Evolutionary conservation across 306 rosid species (phyloP).

Genomic region (Castanea sativa): DNA sequence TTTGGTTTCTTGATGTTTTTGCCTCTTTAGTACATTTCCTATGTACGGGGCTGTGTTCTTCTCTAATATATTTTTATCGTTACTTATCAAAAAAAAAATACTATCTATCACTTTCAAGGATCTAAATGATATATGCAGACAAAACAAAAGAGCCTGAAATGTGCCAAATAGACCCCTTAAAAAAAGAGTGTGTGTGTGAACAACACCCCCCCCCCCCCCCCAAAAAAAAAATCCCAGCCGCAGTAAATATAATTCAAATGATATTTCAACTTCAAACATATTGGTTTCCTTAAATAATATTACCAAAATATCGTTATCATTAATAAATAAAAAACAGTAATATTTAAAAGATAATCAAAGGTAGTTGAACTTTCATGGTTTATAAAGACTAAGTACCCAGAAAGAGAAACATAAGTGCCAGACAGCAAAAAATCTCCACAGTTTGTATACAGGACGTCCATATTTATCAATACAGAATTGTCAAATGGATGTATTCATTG

Average conservation of each 20-base stretch:
- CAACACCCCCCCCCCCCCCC: too few relatives aligned
- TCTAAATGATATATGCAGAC: neutral
- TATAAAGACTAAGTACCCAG: neutral
- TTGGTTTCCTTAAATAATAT: neutral
- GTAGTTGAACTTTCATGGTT: neutral
- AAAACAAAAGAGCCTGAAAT: neutral
- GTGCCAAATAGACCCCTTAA: neutral
- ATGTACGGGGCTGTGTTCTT: too few relatives aligned
- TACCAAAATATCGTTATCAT: neutral
- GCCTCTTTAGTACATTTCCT: too few relatives aligned
- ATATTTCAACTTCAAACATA: neutral
- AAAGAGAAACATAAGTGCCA: neutral
- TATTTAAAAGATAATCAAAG: neutral
- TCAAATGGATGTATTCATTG: too few relatives aligned
- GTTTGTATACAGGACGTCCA: too few relatives aligned
- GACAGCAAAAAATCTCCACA: neutral
- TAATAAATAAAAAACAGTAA: neutral
- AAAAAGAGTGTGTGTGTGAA: neutral
- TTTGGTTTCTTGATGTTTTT: too few relatives aligned
- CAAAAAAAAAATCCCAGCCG: neutral
- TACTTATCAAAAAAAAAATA: too few relatives aligned
- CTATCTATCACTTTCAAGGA: constrained; percentile 2
- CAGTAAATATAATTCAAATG: neutral
- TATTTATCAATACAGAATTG: too few relatives aligned
- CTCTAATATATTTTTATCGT: too few relatives aligned